Evolutionary conservation across 192 early-diverging fungal species (phyloP).

Genomic region (Coemansia sp.): DNA sequence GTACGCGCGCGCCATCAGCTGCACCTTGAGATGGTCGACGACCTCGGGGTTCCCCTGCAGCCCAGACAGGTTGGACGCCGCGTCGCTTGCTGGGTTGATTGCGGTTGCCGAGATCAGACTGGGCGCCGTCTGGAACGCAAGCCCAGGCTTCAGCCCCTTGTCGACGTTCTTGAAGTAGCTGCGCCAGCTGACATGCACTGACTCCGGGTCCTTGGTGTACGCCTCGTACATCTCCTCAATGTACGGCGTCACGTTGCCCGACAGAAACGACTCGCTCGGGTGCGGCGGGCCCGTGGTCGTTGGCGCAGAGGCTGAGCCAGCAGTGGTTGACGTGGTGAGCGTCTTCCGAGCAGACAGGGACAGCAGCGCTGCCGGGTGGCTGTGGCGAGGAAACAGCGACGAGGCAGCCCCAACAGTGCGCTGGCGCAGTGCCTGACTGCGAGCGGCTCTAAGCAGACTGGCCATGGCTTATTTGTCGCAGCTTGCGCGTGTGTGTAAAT

Average conservation of each 20-base stretch:
- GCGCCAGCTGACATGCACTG: slow-evolving; percentile 96
- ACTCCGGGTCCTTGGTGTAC: slow-evolving; percentile 85
- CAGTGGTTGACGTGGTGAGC: not conserved
- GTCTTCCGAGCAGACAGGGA: slow-evolving; percentile 16
- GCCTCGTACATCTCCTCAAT: slow-evolving; percentile 96
- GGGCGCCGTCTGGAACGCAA: slow-evolving; percentile 82
- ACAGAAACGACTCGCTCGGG: slow-evolving; percentile 80
- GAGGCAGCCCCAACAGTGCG: slow-evolving; percentile 20
- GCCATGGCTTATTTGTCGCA: slow-evolving; percentile 23
- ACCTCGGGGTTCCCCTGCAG: slow-evolving; percentile 70
- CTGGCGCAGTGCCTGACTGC: slow-evolving; percentile 51
- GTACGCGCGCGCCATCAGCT: slow-evolving; percentile 93
- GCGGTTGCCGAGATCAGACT: slow-evolving; percentile 73
- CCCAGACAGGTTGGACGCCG: slow-evolving; percentile 46
- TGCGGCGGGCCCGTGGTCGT: slow-evolving; percentile 43
- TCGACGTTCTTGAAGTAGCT: slow-evolving; percentile 89
- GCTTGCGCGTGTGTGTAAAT: slow-evolving; percentile 1
- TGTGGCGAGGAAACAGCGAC: slow-evolving; percentile 18
- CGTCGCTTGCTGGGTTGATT: slow-evolving; percentile 59
- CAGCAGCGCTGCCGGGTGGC: slow-evolving; percentile 4
- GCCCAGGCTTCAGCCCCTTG: slow-evolving; percentile 61
- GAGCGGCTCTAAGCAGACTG: slow-evolving; percentile 52
- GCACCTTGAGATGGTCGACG: slow-evolving; percentile 97
- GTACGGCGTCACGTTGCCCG: slow-evolving; percentile 81
- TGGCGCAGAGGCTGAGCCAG: slow-evolving; percentile 32